Evolutionary conservation across 257 asterid genomes (phyloP), one percentile per base, ranked within the genome.

Genomic region (Solanum gandarillasii): DNA sequence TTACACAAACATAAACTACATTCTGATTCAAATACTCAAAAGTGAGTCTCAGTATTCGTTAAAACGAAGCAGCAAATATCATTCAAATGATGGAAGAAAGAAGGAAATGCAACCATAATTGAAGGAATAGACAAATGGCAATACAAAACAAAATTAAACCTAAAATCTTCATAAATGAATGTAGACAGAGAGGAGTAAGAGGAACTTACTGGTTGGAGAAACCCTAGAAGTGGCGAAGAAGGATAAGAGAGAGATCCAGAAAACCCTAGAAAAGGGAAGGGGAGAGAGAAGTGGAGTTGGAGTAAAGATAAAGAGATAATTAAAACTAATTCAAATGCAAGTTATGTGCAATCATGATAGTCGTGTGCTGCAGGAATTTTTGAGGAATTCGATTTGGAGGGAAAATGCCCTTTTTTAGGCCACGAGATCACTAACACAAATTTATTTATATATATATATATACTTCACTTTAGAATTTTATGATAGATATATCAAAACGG

Each of bases 151-250:
- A 78, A 43, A 14, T 79, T 16, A 79, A 41, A 43, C 65, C 65
- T 46, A 43, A 43, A 41, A 16, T 43, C 36, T 29, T 78, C 58
- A 76, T 76, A 12, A 39, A 27, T 27, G 85, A 43, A 79, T 16
- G 16, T 43, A 27, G 12, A 18, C 7, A 14, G 25, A 9, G 12
- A 29, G 29, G 68, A 27, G 68, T 18, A 25, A 72, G 89, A 41
- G 71, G 73, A 41, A 46, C 27, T 58, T 87, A 89, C 91, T 75
- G 60, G 78, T n/a, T 36, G 88, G 27, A 84, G 60, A 85, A 88
- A 52, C 73, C 82, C 82, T 81, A 81, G 39, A 46, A 62, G n/a
- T 29, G 79, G 36, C 79, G 36, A 71, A 74, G 86, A 31, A 29
- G 36, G 62, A 79, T 14, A 27, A 79, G 84, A 68, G 14, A 72